Evolutionary conservation across 1,284 basidiomycete genomes (phyloP).

Genomic region (Pseudozyma pruni): DNA sequence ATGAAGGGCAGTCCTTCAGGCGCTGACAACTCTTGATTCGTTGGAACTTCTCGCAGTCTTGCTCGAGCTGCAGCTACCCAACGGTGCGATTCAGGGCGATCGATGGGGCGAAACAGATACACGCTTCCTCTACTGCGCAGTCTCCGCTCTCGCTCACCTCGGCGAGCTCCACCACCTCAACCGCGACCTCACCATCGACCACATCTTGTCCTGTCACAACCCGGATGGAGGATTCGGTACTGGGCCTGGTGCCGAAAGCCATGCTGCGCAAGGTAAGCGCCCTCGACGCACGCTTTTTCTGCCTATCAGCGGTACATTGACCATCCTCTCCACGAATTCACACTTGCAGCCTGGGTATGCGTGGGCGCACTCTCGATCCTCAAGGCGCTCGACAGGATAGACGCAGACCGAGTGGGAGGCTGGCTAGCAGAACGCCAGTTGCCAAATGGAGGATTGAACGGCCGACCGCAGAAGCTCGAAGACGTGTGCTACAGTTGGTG

Average conservation of each 20-base stretch:
- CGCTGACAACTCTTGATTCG: not conserved
- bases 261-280: slow-evolving; percentile 83
- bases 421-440: slow-evolving; percentile 95
- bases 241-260: slow-evolving; percentile 85
- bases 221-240: slow-evolving; percentile 96
- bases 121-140: slow-evolving; percentile 87
- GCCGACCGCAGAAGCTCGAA: slow-evolving; percentile 95
- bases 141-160: slow-evolving; percentile 83
- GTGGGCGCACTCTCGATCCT: slow-evolving; percentile 87
- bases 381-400: slow-evolving; percentile 75
- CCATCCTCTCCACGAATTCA: too few species aligned
- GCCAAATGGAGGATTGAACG: slow-evolving; percentile 91
- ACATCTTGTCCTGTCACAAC: slow-evolving; percentile 83
- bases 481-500: slow-evolving; percentile 99
- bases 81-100: slow-evolving; percentile 91
- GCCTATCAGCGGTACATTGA: not conserved
- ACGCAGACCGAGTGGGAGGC: slow-evolving; percentile 76
- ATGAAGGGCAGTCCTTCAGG: not conserved
- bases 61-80: slow-evolving; percentile 75
- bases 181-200: slow-evolving; percentile 74
- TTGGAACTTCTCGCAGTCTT: slow-evolving; percentile 69
- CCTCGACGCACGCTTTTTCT: not conserved
- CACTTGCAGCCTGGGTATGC: slow-evolving; percentile 82
- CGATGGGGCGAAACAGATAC: slow-evolving; percentile 89
- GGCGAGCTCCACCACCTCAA: slow-evolving; percentile 72